Base-by-base conservation (phyloP, 2,329 filamentous ascomycete species). In the Penicillium sp. region DNA sequence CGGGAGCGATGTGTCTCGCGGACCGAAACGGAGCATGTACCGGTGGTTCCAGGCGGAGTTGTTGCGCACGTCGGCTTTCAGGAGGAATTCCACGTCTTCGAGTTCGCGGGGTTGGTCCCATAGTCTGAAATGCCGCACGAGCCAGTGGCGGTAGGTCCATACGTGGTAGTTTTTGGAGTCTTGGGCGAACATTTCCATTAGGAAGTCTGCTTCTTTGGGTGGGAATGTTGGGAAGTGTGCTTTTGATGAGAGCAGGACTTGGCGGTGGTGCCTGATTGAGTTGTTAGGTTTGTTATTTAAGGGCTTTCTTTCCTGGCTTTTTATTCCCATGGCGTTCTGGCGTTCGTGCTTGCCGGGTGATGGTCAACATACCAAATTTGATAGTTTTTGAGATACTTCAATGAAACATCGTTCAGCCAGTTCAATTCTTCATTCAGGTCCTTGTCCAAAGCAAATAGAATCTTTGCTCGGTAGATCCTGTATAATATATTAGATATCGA, bases 121-220 rank as follows among this genome's bases (percentile, higher is more conserved):
- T 40, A 82, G 70, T 44, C 68, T 68, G 68, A 85, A 82, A 43
- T 79, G 73, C 57, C 80, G 77, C 69, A 95, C 75, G 72, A 85
- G 66, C 82, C 84, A 76, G 67, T 95, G 88, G 51, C 93, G 79
- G 73, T 97, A 98, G 48, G 84, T 88, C 93, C 93, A 98, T 42
- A 97, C 93, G 67, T 98, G 93, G 68, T 98, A 97, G 74, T 98
- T 98, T 73, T 98, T 98, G 43, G 85, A 81, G 67, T 98, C 93
- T 60, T 86, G 78, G 35, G 77, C 79, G 48, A 98, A 83, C 80
- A 98, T 97, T 41, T 77, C 71, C 52, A 77, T 78, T 52, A 96
- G 79, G 67, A 97, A 97, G 13, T 76, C 76, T 19, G 78, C 75
- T 71, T 98, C 93, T 3, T 79, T 80, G 4, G 75, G 67, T 10